A percentile compares a stretch with the other conserved stretches of the same genome.
Conservation (phyloP, 345 rosid species). For the Eucalyptus marginata region DNA sequence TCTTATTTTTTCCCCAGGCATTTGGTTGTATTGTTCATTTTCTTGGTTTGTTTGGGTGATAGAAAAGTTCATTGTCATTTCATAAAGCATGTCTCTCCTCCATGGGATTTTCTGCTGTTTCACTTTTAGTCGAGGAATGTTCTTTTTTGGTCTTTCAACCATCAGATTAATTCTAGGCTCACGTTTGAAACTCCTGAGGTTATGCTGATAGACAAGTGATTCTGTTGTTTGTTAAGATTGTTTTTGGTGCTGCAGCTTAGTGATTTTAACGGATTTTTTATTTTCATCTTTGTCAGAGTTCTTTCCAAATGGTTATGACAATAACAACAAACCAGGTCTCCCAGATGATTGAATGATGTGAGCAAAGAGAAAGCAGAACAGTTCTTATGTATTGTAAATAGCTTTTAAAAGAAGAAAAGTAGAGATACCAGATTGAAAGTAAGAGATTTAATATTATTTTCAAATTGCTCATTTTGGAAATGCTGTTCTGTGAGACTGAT, state of each 20-base stretch:
- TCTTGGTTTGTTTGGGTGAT: neutral
- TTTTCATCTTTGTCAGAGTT: neutral
- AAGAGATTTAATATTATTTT: neutral
- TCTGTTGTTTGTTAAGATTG: neutral
- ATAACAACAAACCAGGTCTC: neutral
- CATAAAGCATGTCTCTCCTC: neutral
- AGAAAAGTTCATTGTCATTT: neutral
- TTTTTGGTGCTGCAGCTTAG: neutral
- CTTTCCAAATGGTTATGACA: neutral
- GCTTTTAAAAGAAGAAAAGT: neutral
- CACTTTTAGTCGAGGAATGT: neutral
- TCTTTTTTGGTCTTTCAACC: neutral
- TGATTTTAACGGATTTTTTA: fast-evolving
- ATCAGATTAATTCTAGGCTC: neutral
- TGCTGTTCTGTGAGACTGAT: neutral
- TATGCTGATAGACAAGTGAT: neutral
- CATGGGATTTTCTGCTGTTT: neutral
- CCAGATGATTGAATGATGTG: neutral
- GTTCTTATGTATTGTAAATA: neutral
- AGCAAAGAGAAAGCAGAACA: neutral
- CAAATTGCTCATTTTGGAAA: neutral
- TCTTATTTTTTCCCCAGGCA: neutral
- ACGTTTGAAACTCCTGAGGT: neutral
- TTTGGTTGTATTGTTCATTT: neutral
- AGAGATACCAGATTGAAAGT: neutral